A percentile compares a stretch with the other conserved stretches of the same genome.
phyloP scores from a whole-genome alignment of 805 yeast genomes.

The Ogataea paraovalis region DNA sequence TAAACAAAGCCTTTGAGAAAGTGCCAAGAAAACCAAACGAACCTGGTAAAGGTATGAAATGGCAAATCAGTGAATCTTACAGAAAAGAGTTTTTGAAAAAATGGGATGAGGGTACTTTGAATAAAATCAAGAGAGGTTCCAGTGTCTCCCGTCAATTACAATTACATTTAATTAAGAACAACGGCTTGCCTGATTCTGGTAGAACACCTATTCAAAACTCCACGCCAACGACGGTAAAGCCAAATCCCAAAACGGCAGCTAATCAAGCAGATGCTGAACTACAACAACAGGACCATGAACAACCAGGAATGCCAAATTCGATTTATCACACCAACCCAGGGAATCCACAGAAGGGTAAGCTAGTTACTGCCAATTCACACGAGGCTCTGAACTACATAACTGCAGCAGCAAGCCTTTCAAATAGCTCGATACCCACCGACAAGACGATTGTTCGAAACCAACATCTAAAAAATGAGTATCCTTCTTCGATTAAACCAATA shows the following conservation, averaged over 20 bases:
- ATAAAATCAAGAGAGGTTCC: constrained; percentile 74
- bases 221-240: constrained; percentile 3
- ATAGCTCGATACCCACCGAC: constrained; percentile 11
- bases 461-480: constrained; percentile 12
- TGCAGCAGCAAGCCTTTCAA: constrained; percentile 24
- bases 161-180: constrained; percentile 62
- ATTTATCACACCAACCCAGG: neutral
- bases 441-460: neutral
- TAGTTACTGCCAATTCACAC: constrained; percentile 16
- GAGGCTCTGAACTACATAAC: constrained; percentile 27
- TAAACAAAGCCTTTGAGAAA: constrained; percentile 96
- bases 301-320: constrained; percentile 4
- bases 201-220: constrained; percentile 18
- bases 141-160: constrained; percentile 78
- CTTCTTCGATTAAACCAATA: constrained; percentile 19
- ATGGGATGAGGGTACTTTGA: constrained; percentile 70
- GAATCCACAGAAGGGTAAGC: constrained; percentile 1
- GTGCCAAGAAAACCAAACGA: constrained; percentile 94
- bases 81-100: constrained; percentile 80
- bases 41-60: constrained; percentile 99
- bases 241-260: constrained; percentile 16
- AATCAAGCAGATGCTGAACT: constrained; percentile 9
- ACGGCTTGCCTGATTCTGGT: constrained; percentile 46
- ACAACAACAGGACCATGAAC: constrained; percentile 20
- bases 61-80: constrained; percentile 89